Evolutionary conservation across 176 grass and related monocot species (phyloP).

Genomic region (Rhynchospora tenuis): DNA sequence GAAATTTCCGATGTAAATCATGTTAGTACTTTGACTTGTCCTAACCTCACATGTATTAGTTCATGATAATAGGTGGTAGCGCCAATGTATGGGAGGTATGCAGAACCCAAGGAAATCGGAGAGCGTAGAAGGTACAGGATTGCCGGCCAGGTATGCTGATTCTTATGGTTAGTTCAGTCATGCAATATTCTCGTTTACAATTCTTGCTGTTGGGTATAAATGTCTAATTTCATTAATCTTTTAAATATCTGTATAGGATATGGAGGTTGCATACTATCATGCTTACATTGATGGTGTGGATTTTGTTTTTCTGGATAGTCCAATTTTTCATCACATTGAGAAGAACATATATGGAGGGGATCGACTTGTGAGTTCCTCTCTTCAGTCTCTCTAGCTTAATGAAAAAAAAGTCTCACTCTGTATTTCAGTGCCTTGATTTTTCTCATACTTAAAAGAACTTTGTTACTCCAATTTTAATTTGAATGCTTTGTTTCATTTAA

Average conservation of each 20-base stretch:
- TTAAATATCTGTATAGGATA: conserved; percentile 48
- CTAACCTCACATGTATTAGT: conserved; percentile 21
- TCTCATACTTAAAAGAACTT: background rate
- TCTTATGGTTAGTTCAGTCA: conserved; percentile 9
- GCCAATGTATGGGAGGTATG: conserved; percentile 67
- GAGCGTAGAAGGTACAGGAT: conserved; percentile 59
- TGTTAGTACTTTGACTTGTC: background rate
- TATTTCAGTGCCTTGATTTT: conserved; percentile 10
- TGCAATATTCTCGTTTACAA: background rate
- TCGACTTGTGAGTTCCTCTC: conserved; percentile 38
- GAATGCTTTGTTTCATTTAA: conserved; percentile 2
- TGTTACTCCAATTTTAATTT: conserved; percentile 8
- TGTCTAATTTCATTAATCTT: background rate
- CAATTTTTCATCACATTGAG: conserved; percentile 59
- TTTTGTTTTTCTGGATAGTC: conserved; percentile 89
- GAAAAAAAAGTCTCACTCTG: background rate
- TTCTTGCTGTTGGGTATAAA: background rate
- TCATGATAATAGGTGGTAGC: conserved; percentile 53
- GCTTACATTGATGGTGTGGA: conserved; percentile 80
- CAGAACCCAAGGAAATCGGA: conserved; percentile 64
- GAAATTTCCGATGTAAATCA: background rate
- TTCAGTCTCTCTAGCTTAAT: background rate
- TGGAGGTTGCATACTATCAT: conserved; percentile 85
- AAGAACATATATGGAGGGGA: conserved; percentile 90
- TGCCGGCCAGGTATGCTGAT: conserved; percentile 67